These are phyloP conservation scores for Chamaecrista fasciculata DNA, from an alignment of 306 rosid genomes.

Conservation along the genomic window DNA sequence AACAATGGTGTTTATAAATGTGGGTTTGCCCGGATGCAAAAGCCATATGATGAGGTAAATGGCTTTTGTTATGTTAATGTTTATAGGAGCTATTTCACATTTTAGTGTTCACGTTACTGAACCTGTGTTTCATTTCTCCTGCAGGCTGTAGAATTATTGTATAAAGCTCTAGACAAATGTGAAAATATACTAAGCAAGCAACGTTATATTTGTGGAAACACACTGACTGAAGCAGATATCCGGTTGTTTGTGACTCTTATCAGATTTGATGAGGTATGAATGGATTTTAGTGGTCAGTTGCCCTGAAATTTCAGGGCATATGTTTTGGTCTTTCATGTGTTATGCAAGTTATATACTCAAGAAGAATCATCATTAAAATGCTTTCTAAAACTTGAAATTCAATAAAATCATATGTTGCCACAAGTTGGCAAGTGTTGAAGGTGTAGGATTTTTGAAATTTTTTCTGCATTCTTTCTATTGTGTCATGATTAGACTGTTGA, in stretches of 20 bases:
- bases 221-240: slow-evolving; percentile 81
- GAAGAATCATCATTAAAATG: no score
- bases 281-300: not conserved
- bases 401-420: no score
- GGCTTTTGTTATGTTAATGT: not conserved
- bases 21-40: slow-evolving; percentile 87
- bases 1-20: slow-evolving; percentile 92
- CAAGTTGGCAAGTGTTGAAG: no score
- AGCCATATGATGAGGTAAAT: slow-evolving; percentile 69
- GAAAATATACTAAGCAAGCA: slow-evolving; percentile 77
- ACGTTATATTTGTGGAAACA: slow-evolving; percentile 77
- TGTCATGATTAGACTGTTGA: not conserved
- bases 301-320: not conserved
- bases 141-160: slow-evolving; percentile 73
- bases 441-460: not conserved
- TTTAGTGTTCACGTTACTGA: slow-evolving; percentile 12
- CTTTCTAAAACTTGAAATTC: no score
- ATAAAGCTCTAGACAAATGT: slow-evolving; percentile 79
- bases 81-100: not conserved
- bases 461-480: slow-evolving; percentile 4
- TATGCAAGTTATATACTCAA: no score
- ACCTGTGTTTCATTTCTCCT: slow-evolving; percentile 23
- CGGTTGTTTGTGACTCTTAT: slow-evolving; percentile 90
- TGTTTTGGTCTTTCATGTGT: slow-evolving; percentile 13
- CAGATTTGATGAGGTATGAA: slow-evolving; percentile 89